These are phyloP conservation scores for Suzukiozyma palmioleophila DNA, from an alignment of 1,139 yeast genomes.

Conservation along the genomic window DNA sequence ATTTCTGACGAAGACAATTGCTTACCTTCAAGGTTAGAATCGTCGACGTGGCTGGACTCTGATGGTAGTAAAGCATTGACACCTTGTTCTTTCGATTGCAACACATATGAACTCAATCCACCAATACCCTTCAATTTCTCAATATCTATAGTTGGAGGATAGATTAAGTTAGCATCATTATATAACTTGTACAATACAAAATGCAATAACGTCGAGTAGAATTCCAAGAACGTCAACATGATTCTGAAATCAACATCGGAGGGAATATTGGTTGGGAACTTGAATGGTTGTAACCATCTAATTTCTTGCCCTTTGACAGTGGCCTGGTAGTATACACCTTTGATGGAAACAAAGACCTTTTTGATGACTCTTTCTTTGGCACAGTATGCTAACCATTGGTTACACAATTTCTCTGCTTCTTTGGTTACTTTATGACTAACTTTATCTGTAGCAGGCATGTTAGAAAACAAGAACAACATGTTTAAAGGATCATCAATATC, in stretches of 20 bases:
- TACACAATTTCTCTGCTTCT: conserved; percentile 82
- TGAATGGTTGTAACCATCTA: conserved; percentile 95
- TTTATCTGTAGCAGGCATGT: conserved; percentile 89
- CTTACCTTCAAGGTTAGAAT: conserved; percentile 30
- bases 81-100: conserved; percentile 42
- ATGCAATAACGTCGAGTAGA: conserved; percentile 86
- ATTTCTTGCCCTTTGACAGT: conserved; percentile 85
- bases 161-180: conserved; percentile 77
- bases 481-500: conserved; percentile 94
- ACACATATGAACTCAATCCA: conserved; percentile 79
- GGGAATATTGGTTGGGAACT: conserved; percentile 94
- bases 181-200: conserved; percentile 83
- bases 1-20: conserved; percentile 42
- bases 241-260: conserved; percentile 92
- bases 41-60: conserved; percentile 17
- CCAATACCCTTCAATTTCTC: conserved; percentile 79
- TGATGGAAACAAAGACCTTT: conserved; percentile 92
- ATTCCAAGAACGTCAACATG: conserved; percentile 94
- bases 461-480: conserved; percentile 90
- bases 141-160: conserved; percentile 83
- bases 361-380: conserved; percentile 78
- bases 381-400: conserved; percentile 94
- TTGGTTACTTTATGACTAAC: conserved; percentile 75
- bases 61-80: conserved; percentile 40
- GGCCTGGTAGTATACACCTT: conserved; percentile 96